phyloP scores from a whole-genome alignment of 1,284 basidiomycete species.

The Trichosporon sp. region DNA sequence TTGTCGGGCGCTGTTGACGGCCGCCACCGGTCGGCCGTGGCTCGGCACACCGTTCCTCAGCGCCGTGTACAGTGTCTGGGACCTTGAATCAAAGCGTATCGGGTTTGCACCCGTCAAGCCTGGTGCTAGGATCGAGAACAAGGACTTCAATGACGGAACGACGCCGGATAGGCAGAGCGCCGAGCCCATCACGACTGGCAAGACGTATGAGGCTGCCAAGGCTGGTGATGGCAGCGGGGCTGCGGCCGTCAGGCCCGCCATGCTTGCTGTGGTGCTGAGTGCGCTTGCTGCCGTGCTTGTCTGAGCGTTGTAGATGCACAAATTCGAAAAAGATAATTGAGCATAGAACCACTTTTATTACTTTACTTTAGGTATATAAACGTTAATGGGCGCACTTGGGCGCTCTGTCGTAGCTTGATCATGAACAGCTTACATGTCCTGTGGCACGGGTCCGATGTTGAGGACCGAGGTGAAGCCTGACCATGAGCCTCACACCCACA shows the following conservation, averaged over 20 bases:
- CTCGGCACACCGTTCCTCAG: neutral
- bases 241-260: neutral
- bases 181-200: neutral
- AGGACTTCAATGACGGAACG: neutral
- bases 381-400: neutral
- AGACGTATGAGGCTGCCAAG: neutral
- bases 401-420: neutral
- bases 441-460: neutral
- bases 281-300: neutral
- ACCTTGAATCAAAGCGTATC: neutral
- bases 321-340: neutral
- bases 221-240: neutral
- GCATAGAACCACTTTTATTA: neutral
- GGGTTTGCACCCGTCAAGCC: constrained; percentile 6
- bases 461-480: neutral
- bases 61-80: constrained; percentile 8
- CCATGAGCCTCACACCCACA: too few species aligned
- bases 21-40: neutral
- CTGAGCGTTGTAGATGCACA: neutral
- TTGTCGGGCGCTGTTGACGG: neutral
- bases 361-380: neutral
- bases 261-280: neutral
- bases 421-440: neutral
- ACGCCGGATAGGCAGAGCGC: neutral
- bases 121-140: neutral